These are phyloP conservation scores for Lonicera japonica DNA, from an alignment of 129 eudicot genomes.

Conservation along the genomic window DNA sequence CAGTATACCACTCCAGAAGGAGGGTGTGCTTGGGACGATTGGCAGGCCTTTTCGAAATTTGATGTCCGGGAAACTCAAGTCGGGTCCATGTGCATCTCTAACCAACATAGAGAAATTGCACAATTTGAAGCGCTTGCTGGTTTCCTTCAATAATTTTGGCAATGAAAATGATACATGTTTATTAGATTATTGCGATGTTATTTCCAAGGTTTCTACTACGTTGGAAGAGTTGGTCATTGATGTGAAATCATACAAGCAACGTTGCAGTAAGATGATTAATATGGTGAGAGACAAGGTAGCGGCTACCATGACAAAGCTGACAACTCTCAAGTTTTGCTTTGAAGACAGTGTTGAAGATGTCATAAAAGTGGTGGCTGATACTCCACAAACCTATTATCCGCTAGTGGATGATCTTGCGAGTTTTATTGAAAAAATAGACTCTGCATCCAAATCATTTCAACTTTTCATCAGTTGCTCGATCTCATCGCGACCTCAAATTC, in stretches of 20 bases:
- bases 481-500: slow-evolving; percentile 15
- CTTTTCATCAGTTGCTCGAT: slow-evolving; percentile 27
- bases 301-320: slow-evolving; percentile 5
- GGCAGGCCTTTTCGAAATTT: no score
- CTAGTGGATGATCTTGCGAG: slow-evolving; percentile 10
- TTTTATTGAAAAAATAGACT: slow-evolving; percentile 16
- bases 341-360: slow-evolving; percentile 17
- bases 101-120: slow-evolving; percentile 6
- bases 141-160: slow-evolving; percentile 10
- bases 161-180: neutral
- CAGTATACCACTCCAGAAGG: slow-evolving; percentile 14
- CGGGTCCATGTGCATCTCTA: no score
- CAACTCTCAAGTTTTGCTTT: slow-evolving; percentile 18
- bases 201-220: slow-evolving; percentile 7
- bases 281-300: slow-evolving; percentile 20
- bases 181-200: slow-evolving; percentile 2
- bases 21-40: no score
- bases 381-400: slow-evolving; percentile 20
- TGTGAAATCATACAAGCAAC: slow-evolving; percentile 10
- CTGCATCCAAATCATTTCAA: slow-evolving; percentile 13
- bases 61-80: no score
- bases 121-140: slow-evolving; percentile 17
- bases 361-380: slow-evolving; percentile 22
- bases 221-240: slow-evolving; percentile 34
- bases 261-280: slow-evolving; percentile 17